phyloP scores from a whole-genome alignment of 768 basidiomycete genomes.

The Trametes maxima region DNA sequence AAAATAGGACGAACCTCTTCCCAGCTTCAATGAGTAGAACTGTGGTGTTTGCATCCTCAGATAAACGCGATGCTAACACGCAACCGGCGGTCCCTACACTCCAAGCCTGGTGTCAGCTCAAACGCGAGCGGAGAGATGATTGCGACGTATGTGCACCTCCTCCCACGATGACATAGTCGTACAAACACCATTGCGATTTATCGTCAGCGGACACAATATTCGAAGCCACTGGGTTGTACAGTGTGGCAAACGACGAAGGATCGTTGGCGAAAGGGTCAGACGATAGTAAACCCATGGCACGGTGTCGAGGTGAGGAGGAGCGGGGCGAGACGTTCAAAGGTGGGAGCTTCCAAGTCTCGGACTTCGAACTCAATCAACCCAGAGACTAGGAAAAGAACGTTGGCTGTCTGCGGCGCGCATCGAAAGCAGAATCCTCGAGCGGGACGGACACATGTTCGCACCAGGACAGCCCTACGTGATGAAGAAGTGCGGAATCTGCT shows the following conservation, averaged over 20 bases:
- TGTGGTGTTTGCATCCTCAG: constrained; percentile 50
- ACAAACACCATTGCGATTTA: background rate
- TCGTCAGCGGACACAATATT: constrained; percentile 3
- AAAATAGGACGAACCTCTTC: constrained; percentile 45
- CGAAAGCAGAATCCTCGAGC: too few species aligned
- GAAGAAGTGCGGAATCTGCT: too few species aligned
- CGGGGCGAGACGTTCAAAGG: background rate
- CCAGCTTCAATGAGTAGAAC: constrained; percentile 64
- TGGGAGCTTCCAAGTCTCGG: too few species aligned
- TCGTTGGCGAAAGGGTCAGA: background rate
- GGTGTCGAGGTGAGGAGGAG: background rate
- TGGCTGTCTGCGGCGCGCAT: too few species aligned
- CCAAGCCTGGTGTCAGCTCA: background rate
- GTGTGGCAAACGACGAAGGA: constrained; percentile 4
- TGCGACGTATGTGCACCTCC: background rate
- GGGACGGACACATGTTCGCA: too few species aligned
- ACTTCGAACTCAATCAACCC: too few species aligned
- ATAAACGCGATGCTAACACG: constrained; percentile 56
- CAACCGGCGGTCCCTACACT: constrained; percentile 59
- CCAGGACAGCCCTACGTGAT: too few species aligned
- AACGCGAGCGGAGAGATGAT: background rate
- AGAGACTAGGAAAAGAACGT: too few species aligned
- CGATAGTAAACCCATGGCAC: constrained; percentile 4
- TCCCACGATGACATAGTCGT: constrained; percentile 1
- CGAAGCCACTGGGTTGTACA: background rate